phyloP scores from a whole-genome alignment of 805 yeast genomes.

The Scheffersomyces coipomensis region DNA sequence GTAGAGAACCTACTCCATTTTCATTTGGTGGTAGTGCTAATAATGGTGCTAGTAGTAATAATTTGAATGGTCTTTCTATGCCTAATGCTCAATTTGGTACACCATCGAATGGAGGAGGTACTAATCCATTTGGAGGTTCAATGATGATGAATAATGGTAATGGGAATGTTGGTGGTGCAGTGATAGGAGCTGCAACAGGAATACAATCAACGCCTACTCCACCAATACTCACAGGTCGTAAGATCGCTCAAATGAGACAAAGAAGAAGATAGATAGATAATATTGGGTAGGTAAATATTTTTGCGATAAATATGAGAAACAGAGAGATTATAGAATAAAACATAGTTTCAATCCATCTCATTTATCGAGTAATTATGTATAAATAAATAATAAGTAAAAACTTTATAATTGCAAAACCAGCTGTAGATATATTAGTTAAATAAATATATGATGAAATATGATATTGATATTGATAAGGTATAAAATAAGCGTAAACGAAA shows the following conservation, averaged over 20 bases:
- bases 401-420: too few relatives aligned
- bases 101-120: conserved; percentile 1
- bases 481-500: too few relatives aligned
- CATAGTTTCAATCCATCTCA: too few relatives aligned
- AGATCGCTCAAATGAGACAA: conserved; percentile 33
- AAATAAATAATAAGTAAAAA: too few relatives aligned
- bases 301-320: too few relatives aligned
- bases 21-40: conserved; percentile 12
- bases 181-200: not conserved
- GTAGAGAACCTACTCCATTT: conserved; percentile 25
- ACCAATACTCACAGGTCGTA: conserved; percentile 21
- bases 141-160: too few relatives aligned
- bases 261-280: conserved; percentile 26
- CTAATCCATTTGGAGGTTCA: not conserved
- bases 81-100: conserved; percentile 5
- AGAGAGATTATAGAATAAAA: too few relatives aligned
- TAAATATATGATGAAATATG: too few relatives aligned
- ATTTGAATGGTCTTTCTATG: conserved; percentile 1
- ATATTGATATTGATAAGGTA: too few relatives aligned
- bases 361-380: too few relatives aligned
- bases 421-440: too few relatives aligned
- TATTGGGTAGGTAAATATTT: too few relatives aligned
- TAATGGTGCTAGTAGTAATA: not conserved
- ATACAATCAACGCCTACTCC: conserved; percentile 13
- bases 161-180: not conserved